These are phyloP conservation scores for Metarhizium guizhouense DNA, from an alignment of 2,329 filamentous ascomycete genomes.

Conservation along the genomic window DNA sequence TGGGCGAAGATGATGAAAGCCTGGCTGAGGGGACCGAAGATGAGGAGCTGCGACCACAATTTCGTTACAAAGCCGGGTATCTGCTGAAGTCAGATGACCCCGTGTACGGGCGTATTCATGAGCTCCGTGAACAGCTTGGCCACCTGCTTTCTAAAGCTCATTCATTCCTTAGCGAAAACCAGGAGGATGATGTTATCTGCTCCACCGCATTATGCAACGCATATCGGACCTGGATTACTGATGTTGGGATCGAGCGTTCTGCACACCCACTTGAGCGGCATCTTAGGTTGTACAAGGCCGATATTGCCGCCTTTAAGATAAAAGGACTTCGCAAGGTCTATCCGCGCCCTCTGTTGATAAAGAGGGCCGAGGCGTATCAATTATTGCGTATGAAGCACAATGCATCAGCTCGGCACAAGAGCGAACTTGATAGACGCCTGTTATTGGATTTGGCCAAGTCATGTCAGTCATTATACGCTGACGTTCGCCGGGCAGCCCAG, in stretches of 20 bases:
- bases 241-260: slow-evolving; percentile 92
- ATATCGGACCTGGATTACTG: slow-evolving; percentile 93
- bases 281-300: slow-evolving; percentile 72
- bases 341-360: slow-evolving; percentile 82
- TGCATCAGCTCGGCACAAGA: slow-evolving; percentile 76
- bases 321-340: slow-evolving; percentile 88
- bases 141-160: slow-evolving; percentile 77
- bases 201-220: slow-evolving; percentile 90
- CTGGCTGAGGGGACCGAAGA: slow-evolving; percentile 62
- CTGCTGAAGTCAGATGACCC: slow-evolving; percentile 47
- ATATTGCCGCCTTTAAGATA: slow-evolving; percentile 89
- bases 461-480: slow-evolving; percentile 83
- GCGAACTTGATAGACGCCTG: slow-evolving; percentile 77
- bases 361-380: slow-evolving; percentile 90
- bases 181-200: slow-evolving; percentile 92
- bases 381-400: slow-evolving; percentile 92
- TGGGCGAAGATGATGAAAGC: slow-evolving; percentile 38
- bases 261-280: slow-evolving; percentile 89
- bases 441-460: slow-evolving; percentile 84
- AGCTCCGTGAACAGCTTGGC: slow-evolving; percentile 71
- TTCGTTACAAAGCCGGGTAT: slow-evolving; percentile 84
- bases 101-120: slow-evolving; percentile 69
- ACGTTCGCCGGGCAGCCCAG: slow-evolving; percentile 91
- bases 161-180: slow-evolving; percentile 68
- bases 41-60: slow-evolving; percentile 75